Base-by-base conservation (phyloP, 495 filamentous ascomycete genomes). In the Penicillium chermesinum region DNA sequence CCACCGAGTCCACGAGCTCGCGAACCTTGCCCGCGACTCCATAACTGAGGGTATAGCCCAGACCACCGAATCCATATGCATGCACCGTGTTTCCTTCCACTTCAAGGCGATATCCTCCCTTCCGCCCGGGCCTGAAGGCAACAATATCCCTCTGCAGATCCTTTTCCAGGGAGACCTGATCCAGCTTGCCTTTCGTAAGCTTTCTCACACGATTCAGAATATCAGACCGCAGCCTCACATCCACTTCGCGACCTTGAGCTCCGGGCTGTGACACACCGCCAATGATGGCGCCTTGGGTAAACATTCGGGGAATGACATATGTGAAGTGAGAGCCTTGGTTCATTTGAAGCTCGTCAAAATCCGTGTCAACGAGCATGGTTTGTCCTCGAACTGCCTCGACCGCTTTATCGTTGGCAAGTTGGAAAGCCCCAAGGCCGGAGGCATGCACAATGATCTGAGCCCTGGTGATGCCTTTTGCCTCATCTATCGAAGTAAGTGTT, bases 291-390 rank as follows among this genome's bases (percentile, higher is more conserved):
- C 55, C 51, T 2, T 41, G 38, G 2, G 47, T 44, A 36, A 41
- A 41, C 51, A 54, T 51, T 12, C 55, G 50, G 6, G 55, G 55
- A 13, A 58, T 58, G 2, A 54, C 30, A 39, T 58, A 58, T 0
- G 55, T 44, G 27, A 54, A 58, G 7, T 58, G 50, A 2, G 55
- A 54, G 8, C 55, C 51, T 38, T 58, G 55, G 4, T 15, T 16
- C 50, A 58, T 50, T 34, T 21, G 32, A 1, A 54, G 16, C 21
- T 50, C 50, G 9, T 54, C 44, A 8, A 48, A 50, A 39, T 54
- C 46, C 0, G 46, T 50, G 22, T 58, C 30, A 18, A 54, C 43
- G 4, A 58, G 48, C 51, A 58, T 58, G 0, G 51, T 58, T 30
- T 58, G 55, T n/a, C 55, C 55, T 7, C 55, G 55, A 27, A 48